Evolutionary conservation across 2,329 filamentous ascomycete genomes (phyloP).

Genomic region (Monilinia polystroma): DNA sequence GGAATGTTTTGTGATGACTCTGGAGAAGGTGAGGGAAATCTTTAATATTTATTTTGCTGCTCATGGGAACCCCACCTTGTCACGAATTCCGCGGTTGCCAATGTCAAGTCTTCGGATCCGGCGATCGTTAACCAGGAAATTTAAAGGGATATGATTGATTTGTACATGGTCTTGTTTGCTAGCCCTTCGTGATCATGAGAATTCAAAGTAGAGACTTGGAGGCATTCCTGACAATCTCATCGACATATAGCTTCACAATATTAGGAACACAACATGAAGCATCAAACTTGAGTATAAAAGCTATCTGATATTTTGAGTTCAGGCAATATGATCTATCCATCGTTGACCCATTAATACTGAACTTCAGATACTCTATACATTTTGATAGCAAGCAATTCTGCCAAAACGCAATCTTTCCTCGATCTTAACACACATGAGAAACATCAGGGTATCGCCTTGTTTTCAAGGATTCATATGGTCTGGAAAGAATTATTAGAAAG

Average conservation of each 20-base stretch:
- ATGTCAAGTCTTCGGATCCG: constrained; percentile 15
- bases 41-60: constrained; percentile 19
- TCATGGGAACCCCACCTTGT: constrained; percentile 7
- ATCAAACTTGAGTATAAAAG: constrained; percentile 3
- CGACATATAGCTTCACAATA: neutral
- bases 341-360: constrained; percentile 13
- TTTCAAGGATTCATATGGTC: constrained; percentile 22
- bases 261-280: constrained; percentile 2
- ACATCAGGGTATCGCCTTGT: constrained; percentile 22
- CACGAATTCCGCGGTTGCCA: constrained; percentile 1
- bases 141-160: neutral
- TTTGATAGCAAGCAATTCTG: constrained; percentile 22
- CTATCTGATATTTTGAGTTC: constrained; percentile 21
- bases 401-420: constrained; percentile 24
- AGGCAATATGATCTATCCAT: constrained; percentile 11
- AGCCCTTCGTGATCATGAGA: neutral
- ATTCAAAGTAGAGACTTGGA: neutral
- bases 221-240: neutral
- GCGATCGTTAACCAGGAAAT: neutral
- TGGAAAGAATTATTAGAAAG: constrained; percentile 8
- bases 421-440: constrained; percentile 23
- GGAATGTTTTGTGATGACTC: neutral
- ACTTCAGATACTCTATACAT: constrained; percentile 19
- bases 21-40: neutral
- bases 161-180: neutral